A percentile compares a stretch with the other conserved stretches of the same genome.
Conservation (phyloP, 495 filamentous ascomycete species). For the Trichoderma reesei region DNA sequence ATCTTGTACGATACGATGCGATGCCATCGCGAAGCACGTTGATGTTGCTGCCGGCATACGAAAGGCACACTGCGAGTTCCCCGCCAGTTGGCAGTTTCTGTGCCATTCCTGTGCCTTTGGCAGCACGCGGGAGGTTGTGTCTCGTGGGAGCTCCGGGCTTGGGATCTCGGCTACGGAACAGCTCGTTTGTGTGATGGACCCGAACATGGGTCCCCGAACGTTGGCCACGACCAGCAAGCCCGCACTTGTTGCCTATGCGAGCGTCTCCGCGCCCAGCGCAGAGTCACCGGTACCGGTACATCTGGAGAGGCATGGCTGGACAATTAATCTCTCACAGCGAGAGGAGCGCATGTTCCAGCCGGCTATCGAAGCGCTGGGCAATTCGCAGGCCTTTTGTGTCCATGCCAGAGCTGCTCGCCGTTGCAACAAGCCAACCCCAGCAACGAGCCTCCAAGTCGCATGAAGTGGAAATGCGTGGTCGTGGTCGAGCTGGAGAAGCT, state of each 20-base stretch:
- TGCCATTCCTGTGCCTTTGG: no score
- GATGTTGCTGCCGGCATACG: no score
- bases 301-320: neutral
- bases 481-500: neutral
- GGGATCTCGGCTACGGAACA: neutral
- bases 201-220: neutral
- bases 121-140: no score
- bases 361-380: neutral
- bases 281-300: neutral
- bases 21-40: no score
- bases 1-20: neutral
- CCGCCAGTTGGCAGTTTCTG: no score
- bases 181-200: neutral
- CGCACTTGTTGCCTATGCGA: no score
- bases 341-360: neutral
- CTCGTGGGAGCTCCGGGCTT: neutral
- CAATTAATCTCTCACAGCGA: constrained; percentile 8
- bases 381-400: neutral
- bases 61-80: no score
- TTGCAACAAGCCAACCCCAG: neutral
- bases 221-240: neutral
- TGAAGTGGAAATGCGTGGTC: neutral
- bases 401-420: neutral
- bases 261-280: no score
- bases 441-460: neutral